Evolutionary conservation across 352 stramenopile species (phyloP).

Genomic region (Globisporangium spiculum): DNA sequence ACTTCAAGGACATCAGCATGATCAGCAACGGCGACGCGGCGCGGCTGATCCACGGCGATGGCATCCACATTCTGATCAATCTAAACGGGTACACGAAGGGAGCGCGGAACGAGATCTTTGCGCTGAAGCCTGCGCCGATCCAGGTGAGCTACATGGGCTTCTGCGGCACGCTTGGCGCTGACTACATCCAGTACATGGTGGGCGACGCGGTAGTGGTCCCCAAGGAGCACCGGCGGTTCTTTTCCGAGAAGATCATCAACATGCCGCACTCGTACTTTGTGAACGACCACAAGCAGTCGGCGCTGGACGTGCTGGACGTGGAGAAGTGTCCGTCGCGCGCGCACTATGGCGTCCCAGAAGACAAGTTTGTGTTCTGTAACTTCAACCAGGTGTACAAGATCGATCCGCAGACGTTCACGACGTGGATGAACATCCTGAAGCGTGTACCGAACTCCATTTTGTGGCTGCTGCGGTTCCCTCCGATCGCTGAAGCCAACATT

Average conservation of each 20-base stretch:
- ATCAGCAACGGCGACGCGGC: slow-evolving; percentile 68
- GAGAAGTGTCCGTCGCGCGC: slow-evolving; percentile 71
- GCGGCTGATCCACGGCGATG: slow-evolving; percentile 77
- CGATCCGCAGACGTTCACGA: slow-evolving; percentile 86
- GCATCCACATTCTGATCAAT: slow-evolving; percentile 91
- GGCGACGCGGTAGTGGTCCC: slow-evolving; percentile 82
- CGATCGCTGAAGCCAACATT: slow-evolving; percentile 83
- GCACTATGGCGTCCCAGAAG: slow-evolving; percentile 89
- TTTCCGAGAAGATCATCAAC: slow-evolving; percentile 88
- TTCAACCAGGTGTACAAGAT: slow-evolving; percentile 97
- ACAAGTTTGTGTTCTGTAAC: slow-evolving; percentile 94
- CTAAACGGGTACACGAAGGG: slow-evolving; percentile 94
- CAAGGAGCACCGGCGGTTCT: slow-evolving; percentile 53
- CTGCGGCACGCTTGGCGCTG: slow-evolving; percentile 85
- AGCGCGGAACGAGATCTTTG: slow-evolving; percentile 91
- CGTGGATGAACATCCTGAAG: slow-evolving; percentile 93
- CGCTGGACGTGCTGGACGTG: slow-evolving; percentile 74
- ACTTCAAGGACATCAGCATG: slow-evolving; percentile 83
- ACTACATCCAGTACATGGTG: slow-evolving; percentile 94
- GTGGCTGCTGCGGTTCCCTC: slow-evolving; percentile 89
- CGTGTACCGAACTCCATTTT: slow-evolving; percentile 89
- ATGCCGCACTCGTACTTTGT: slow-evolving; percentile 94
- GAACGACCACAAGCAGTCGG: slow-evolving; percentile 91
- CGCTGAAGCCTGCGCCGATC: slow-evolving; percentile 85
- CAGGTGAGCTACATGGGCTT: slow-evolving; percentile 92